phyloP scores from a whole-genome alignment of 202 grass and related monocot genomes.

The Schoenoplectus tabernaemontani region DNA sequence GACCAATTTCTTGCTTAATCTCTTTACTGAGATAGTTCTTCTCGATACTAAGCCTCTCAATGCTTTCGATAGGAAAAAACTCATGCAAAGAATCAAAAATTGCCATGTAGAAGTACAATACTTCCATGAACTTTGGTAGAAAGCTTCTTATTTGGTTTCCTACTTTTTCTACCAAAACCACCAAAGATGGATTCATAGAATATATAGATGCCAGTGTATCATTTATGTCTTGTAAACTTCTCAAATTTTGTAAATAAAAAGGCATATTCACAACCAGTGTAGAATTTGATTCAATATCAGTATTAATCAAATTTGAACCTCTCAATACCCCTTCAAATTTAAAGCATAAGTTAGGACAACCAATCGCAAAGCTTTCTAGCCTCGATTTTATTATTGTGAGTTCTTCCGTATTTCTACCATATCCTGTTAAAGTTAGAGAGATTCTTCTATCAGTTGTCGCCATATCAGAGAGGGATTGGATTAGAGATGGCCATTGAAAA shows the following conservation, averaged over 20 bases:
- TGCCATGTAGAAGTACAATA: conserved; percentile 50
- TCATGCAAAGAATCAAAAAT: conserved; percentile 77
- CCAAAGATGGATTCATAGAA: conserved; percentile 48
- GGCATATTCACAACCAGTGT: conserved; percentile 65
- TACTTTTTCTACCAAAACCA: conserved; percentile 53
- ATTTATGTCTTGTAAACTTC: conserved; percentile 22
- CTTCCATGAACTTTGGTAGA: conserved; percentile 37
- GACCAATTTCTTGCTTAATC: conserved; percentile 37
- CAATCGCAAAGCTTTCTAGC: conserved; percentile 44
- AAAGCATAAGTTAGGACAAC: conserved; percentile 45
- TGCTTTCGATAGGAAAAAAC: conserved; percentile 61
- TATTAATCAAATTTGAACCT: conserved; percentile 9
- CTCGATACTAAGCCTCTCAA: conserved; percentile 64
- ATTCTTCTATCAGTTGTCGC: conserved; percentile 24
- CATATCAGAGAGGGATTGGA: conserved; percentile 66
- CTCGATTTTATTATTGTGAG: conserved; percentile 45
- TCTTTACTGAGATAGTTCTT: conserved; percentile 57
- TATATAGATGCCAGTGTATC: conserved; percentile 29
- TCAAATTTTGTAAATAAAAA: conserved; percentile 34
- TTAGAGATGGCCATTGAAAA: conserved; percentile 92
- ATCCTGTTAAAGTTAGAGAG: conserved; percentile 54
- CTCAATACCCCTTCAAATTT: conserved; percentile 53
- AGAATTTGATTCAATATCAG: conserved; percentile 32
- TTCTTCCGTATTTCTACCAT: conserved; percentile 40
- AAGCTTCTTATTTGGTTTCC: conserved; percentile 22